Evolutionary conservation across 2,329 filamentous ascomycete species (phyloP).

Genomic region (Epicoccum sorghinum): DNA sequence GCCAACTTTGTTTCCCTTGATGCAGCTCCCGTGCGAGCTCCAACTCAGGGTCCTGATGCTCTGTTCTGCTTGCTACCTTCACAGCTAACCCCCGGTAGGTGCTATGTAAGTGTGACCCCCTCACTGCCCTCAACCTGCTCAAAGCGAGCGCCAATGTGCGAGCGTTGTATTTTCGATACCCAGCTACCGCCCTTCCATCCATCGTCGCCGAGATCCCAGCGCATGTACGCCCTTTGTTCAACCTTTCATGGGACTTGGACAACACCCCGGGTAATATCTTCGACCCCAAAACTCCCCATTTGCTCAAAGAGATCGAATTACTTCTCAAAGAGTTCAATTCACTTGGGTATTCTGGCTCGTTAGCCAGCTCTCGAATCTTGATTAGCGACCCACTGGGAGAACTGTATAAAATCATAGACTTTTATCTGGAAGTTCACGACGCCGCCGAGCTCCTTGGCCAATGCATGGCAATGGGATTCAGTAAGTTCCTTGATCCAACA

Average conservation of each 20-base stretch:
- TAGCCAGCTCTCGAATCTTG: neutral
- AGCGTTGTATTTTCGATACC: neutral
- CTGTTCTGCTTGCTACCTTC: neutral
- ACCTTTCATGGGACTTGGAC: neutral
- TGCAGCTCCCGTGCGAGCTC: slow-evolving; percentile 13
- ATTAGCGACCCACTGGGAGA: neutral
- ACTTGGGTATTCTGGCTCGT: neutral
- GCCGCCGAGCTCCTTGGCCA: slow-evolving; percentile 12
- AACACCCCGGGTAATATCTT: neutral
- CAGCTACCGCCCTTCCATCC: neutral
- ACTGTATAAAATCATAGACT: neutral
- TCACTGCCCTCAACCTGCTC: neutral
- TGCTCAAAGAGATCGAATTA: neutral
- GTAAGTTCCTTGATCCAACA: slow-evolving; percentile 10
- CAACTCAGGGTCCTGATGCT: slow-evolving; percentile 8
- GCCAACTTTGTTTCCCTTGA: slow-evolving; percentile 6
- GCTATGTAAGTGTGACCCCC: slow-evolving; percentile 2
- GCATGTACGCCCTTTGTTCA: neutral
- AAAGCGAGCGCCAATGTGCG: neutral
- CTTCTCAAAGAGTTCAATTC: neutral
- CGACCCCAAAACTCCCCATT: neutral
- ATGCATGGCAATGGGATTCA: slow-evolving; percentile 11
- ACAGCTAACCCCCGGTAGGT: neutral
- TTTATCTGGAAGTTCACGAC: slow-evolving; percentile 12
- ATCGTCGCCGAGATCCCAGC: neutral